Conservation (phyloP, 176 grass and related monocot genomes). For the Ananas comosus region DNA sequence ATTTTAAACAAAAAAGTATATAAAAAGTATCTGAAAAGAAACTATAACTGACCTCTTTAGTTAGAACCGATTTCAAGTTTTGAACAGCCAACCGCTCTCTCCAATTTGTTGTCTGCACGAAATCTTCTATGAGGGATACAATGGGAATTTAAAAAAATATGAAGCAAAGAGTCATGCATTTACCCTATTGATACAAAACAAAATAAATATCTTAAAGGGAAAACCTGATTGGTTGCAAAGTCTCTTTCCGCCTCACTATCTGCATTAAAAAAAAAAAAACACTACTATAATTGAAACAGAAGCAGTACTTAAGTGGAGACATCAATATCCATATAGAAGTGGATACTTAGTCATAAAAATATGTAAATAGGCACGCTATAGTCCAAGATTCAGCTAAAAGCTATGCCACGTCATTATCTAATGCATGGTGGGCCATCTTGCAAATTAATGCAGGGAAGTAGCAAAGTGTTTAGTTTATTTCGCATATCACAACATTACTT, state of each 20-base stretch:
- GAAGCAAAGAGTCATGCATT: background rate
- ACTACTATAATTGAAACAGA: background rate
- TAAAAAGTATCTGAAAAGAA: background rate
- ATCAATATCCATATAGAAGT: background rate
- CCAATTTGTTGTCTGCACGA: constrained; percentile 46
- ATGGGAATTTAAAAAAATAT: background rate
- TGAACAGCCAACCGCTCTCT: constrained; percentile 42
- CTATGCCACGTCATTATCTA: background rate
- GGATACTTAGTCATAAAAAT: background rate
- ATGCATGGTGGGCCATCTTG: background rate
- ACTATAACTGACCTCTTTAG: constrained; percentile 57
- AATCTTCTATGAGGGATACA: constrained; percentile 18
- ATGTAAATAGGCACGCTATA: background rate
- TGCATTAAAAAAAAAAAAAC: constrained; percentile 36
- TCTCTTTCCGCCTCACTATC: constrained; percentile 31
- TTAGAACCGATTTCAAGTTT: constrained; percentile 70
- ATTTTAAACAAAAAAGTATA: background rate
- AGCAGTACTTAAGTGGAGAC: background rate
- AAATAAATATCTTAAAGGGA: background rate
- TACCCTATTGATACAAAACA: background rate
- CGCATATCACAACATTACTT: no score
- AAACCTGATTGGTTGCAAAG: constrained; percentile 47
- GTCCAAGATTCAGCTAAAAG: background rate
- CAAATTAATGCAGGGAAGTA: background rate
- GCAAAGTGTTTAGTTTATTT: no score